Base-by-base conservation (phyloP, 257 asterid species). In the Vinca minor region DNA sequence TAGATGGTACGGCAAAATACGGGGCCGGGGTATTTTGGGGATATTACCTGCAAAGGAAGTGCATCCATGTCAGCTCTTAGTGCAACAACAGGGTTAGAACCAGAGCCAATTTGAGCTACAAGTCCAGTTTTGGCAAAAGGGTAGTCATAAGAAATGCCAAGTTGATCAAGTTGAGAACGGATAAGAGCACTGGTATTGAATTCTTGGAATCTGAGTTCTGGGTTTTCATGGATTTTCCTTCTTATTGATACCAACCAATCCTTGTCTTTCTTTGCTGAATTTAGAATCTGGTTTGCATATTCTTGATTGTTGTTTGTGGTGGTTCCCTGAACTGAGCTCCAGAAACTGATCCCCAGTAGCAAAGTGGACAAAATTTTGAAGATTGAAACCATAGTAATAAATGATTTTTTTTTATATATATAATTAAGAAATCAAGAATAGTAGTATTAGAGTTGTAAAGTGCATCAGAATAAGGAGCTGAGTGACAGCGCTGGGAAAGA, bases 21-120 rank as follows among this genome's bases (percentile, higher is more conserved):
- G n/a, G n/a, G 7, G 31, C 8, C 6, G 4, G 38, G 26, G 53
- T 5, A 10, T 10, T n/a, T 50, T 21, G 7, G 56, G n/a, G 3
- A 34, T 65, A 68, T 35, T 48, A 82, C 95, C 89, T 89, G 91
- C 70, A 85, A 6, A 13, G 95, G 91, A 38, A 89, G 88, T 64
- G 95, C 96, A 76, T 89, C 96, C 91, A 87, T 87, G 54, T 89
- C 96, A 65, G 96, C 96, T 69, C 95, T 86, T 0, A 89, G 73
- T 70, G 96, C 94, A 69, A 87, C 85, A 35, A 89, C 79, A 65
- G 95, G 96, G 10, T 77, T 77, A 35, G 70, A 72, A 64, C 94
- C 89, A 60, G 86, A 74, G 63, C 95, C 95, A 64, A 89, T 80
- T 73, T 73, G 88, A 71, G 94, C 96, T 56, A 89, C 96, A 73